Percentiles rank a stretch among this genome's conserved stretches.
These are phyloP conservation scores for Cordyceps tenuipes DNA, from an alignment of 2,329 filamentous ascomycete genomes.

Conservation along the genomic window DNA sequence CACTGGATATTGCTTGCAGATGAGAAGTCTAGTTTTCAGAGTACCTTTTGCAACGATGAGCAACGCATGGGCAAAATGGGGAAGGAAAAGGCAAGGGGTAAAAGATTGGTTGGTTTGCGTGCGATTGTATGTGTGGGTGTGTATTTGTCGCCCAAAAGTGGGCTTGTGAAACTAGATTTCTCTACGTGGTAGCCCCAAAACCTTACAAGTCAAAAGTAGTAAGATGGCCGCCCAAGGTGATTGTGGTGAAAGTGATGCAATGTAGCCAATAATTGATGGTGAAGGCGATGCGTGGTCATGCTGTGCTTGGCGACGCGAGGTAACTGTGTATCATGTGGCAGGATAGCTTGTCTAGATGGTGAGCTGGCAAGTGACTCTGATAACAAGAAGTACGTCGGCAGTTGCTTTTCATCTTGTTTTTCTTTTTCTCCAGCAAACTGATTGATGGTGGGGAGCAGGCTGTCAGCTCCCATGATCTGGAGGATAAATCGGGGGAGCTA, in stretches of 20 bases:
- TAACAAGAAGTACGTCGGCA: not conserved
- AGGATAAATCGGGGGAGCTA: not conserved
- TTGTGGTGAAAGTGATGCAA: not conserved
- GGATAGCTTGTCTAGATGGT: not conserved
- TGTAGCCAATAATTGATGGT: not conserved
- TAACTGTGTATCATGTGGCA: not conserved
- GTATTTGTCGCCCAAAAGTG: not conserved
- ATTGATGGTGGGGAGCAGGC: not conserved
- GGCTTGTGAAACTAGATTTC: not conserved
- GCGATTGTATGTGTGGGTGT: constrained; percentile 2
- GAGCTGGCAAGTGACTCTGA: not conserved
- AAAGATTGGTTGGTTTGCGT: constrained; percentile 6
- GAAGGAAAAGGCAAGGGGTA: not conserved
- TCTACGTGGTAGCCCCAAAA: not conserved
- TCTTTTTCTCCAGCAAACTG: not conserved
- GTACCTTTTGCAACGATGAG: not conserved
- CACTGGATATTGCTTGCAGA: not conserved
- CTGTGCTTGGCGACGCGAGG: not conserved
- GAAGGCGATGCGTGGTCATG: not conserved
- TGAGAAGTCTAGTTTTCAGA: not conserved
- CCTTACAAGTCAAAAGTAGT: not conserved
- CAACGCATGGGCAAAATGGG: not conserved
- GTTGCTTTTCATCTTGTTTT: not conserved
- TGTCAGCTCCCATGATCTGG: not conserved
- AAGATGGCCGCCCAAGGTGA: not conserved